These are phyloP conservation scores for Botryosphaeria dothidea DNA, from an alignment of 2,329 filamentous ascomycete genomes.

Conservation along the genomic window DNA sequence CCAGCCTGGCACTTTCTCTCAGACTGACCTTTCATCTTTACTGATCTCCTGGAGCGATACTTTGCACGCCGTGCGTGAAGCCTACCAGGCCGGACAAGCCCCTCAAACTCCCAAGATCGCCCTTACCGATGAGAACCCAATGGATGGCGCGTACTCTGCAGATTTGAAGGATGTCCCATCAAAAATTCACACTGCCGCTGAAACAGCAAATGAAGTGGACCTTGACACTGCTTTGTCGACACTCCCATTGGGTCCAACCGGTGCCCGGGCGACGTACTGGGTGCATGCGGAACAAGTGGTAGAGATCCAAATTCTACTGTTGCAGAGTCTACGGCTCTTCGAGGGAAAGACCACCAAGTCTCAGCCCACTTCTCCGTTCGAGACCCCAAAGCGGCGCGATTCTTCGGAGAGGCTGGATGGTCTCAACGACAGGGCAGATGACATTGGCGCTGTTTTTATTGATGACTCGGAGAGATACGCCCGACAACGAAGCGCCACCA, in stretches of 20 bases:
- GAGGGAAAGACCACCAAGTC: slow-evolving; percentile 24
- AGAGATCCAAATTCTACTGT: slow-evolving; percentile 53
- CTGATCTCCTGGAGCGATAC: slow-evolving; percentile 52
- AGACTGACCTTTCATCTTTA: slow-evolving; percentile 60
- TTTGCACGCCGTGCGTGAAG: slow-evolving; percentile 45
- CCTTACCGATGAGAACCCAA: slow-evolving; percentile 5
- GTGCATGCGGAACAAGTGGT: slow-evolving; percentile 56
- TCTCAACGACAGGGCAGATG: slow-evolving; percentile 31
- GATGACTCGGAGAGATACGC: slow-evolving; percentile 51
- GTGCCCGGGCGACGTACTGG: slow-evolving; percentile 54
- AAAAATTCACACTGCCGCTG: slow-evolving; percentile 41
- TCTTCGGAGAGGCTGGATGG: slow-evolving; percentile 29
- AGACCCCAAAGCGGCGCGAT: slow-evolving; percentile 28
- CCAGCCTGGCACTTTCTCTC: slow-evolving; percentile 70
- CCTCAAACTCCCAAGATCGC: slow-evolving; percentile 18
- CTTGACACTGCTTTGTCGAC: slow-evolving; percentile 53
- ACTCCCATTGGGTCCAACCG: slow-evolving; percentile 47
- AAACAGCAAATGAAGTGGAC: slow-evolving; percentile 44
- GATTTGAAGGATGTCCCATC: slow-evolving; percentile 19
- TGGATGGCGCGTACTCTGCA: slow-evolving; percentile 8
- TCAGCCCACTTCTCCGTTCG: slow-evolving; percentile 24
- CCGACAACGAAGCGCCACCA: slow-evolving; percentile 46
- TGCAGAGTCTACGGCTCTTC: slow-evolving; percentile 50
- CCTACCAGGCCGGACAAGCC: slow-evolving; percentile 39
- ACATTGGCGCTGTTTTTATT: slow-evolving; percentile 46